Conservation (phyloP, 73 alveolate genomes). For the Breviolum minutum region DNA sequence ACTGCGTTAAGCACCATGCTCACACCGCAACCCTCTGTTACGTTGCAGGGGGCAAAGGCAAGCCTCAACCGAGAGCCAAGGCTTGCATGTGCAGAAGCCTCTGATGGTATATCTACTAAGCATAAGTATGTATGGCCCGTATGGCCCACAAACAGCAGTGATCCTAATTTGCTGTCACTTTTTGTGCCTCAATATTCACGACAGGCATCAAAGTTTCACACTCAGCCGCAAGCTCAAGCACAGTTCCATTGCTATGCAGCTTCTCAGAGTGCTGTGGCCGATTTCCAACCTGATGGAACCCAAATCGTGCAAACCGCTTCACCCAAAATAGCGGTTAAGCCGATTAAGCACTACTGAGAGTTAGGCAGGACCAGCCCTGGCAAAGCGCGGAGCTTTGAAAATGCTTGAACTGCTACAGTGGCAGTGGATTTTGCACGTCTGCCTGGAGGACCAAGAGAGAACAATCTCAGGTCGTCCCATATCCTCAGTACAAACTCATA, state of each 20-base stretch:
- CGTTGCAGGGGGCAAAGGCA: conserved; percentile 75
- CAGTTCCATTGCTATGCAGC: conserved; percentile 46
- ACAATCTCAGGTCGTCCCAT: conserved; percentile 36
- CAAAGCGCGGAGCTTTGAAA: neutral
- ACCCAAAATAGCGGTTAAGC: neutral
- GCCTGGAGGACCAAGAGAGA: conserved; percentile 81
- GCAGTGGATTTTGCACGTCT: neutral
- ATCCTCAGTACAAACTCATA: neutral
- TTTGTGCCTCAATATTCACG: no score
- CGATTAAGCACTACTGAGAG: neutral
- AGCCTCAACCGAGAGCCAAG: neutral
- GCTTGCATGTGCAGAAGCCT: no score
- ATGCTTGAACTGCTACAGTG: neutral
- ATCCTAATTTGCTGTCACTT: no score
- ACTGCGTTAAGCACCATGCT: neutral
- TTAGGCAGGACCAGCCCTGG: conserved; percentile 32
- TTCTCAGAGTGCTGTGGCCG: conserved; percentile 32
- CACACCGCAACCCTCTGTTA: conserved; percentile 60
- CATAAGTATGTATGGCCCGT: no score
- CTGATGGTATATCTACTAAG: neutral
- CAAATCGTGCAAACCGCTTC: no score
- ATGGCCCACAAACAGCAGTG: neutral
- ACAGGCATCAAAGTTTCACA: neutral
- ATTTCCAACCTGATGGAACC: conserved; percentile 38
- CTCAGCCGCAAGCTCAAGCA: conserved; percentile 28